These are phyloP conservation scores for Jamesozyma jinghongensis DNA, from an alignment of 805 yeast genomes.

Conservation along the genomic window DNA sequence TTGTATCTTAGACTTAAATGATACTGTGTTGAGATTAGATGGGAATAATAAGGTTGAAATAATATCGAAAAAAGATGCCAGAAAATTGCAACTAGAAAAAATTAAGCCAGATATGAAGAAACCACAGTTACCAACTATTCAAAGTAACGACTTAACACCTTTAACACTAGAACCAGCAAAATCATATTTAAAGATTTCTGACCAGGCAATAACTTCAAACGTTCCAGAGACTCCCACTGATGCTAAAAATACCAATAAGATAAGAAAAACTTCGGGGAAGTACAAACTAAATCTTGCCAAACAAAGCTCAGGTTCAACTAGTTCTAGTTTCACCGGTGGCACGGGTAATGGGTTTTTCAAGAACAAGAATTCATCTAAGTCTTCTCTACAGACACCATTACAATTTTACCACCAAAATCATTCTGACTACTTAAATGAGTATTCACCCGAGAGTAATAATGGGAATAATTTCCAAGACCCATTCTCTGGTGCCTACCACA, in stretches of 20 bases:
- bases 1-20: slow-evolving; percentile 30
- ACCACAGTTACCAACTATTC: slow-evolving; percentile 28
- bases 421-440: slow-evolving; percentile 6
- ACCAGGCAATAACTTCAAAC: slow-evolving; percentile 5
- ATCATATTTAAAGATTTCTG: slow-evolving; percentile 14
- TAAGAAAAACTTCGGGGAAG: slow-evolving; percentile 16
- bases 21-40: slow-evolving; percentile 35
- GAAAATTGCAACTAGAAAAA: slow-evolving; percentile 29
- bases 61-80: slow-evolving; percentile 35
- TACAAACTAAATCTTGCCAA: slow-evolving; percentile 16
- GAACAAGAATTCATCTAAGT: slow-evolving; percentile 28
- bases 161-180: slow-evolving; percentile 21
- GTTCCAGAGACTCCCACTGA: neutral
- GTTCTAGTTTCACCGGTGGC: slow-evolving; percentile 8
- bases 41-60: slow-evolving; percentile 36
- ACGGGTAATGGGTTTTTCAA: slow-evolving; percentile 26
- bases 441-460: slow-evolving; percentile 10
- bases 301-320: slow-evolving; percentile 11
- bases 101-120: slow-evolving; percentile 23
- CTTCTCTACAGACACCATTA: slow-evolving; percentile 23
- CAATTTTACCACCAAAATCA: slow-evolving; percentile 12
- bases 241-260: slow-evolving; percentile 6
- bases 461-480: slow-evolving; percentile 23
- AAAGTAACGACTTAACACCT: slow-evolving; percentile 29
- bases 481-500: slow-evolving; percentile 54